Percentiles rank a stretch among this genome's conserved stretches.
Conservation (phyloP, 169 alveolate genomes). For the Plasmodium ovale region DNA sequence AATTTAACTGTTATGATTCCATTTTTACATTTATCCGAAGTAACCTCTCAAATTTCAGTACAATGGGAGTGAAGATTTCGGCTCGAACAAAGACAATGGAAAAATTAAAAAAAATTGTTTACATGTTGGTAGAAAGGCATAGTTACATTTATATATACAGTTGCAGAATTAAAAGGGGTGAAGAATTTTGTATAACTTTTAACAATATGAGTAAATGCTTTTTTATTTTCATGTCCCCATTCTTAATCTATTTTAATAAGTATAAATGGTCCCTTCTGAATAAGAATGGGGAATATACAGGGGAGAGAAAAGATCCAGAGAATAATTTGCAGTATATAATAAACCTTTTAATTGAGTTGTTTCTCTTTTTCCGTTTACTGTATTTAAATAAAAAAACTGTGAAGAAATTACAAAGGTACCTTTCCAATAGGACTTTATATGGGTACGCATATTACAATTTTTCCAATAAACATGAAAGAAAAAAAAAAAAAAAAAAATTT, state of each 20-base stretch:
- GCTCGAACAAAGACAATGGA: neutral
- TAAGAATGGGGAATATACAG: neutral
- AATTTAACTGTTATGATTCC: neutral
- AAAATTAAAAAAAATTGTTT: constrained; percentile 3
- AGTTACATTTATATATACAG: constrained; percentile 13
- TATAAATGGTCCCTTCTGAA: neutral
- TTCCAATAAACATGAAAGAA: neutral
- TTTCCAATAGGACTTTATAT: constrained; percentile 31
- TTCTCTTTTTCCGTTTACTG: constrained; percentile 5
- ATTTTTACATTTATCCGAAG: neutral
- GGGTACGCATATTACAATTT: neutral
- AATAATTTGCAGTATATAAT: neutral
- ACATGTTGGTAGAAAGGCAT: neutral
- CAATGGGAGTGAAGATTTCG: neutral
- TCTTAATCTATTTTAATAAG: constrained; percentile 17
- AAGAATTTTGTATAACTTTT: constrained; percentile 31
- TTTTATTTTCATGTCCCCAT: constrained; percentile 41
- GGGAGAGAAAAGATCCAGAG: neutral
- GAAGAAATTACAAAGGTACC: constrained; percentile 25
- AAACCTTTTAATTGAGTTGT: constrained; percentile 19
- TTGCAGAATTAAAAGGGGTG: constrained; percentile 2
- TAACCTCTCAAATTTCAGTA: neutral
- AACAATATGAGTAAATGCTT: constrained; percentile 34
- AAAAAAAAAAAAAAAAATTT: neutral
- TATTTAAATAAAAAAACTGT: constrained; percentile 14